Percentiles rank a stretch among this genome's conserved stretches.
These are phyloP conservation scores for Chenopodium suecicum DNA, from an alignment of 148 eudicot species.

Conservation along the genomic window DNA sequence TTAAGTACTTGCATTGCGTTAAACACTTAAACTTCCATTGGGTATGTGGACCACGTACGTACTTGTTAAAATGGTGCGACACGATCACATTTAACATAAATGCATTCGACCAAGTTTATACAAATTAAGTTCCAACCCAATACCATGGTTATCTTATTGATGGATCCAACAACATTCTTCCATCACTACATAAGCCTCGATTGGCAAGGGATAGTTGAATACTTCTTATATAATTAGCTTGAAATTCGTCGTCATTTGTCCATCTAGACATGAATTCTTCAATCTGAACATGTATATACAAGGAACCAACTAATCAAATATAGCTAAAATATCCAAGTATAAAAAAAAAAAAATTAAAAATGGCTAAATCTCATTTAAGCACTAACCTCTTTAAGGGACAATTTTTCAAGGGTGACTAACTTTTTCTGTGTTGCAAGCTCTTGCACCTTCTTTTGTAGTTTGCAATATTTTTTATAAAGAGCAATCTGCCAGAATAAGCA, in stretches of 20 bases:
- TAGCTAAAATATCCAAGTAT: too few species aligned
- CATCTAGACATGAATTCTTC: conserved; percentile 9
- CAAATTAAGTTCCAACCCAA: too few species aligned
- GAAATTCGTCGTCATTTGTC: background rate
- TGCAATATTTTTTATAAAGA: background rate
- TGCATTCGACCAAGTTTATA: too few species aligned
- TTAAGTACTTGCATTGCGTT: too few species aligned
- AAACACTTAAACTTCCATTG: too few species aligned
- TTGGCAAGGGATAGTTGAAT: background rate
- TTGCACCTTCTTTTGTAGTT: background rate
- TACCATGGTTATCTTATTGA: background rate
- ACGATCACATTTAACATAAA: too few species aligned
- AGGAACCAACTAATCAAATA: background rate
- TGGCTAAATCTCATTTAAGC: background rate
- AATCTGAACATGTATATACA: background rate
- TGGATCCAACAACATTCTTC: background rate
- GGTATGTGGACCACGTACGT: too few species aligned
- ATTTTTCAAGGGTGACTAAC: conserved; percentile 4
- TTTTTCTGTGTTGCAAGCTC: conserved; percentile 9
- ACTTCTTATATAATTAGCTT: conserved; percentile 10
- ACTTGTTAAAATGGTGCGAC: too few species aligned
- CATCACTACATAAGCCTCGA: background rate
- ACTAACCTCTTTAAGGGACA: conserved; percentile 17
- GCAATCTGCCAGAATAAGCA: background rate
- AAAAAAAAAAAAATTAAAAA: background rate